Base-by-base conservation (phyloP, 2,329 filamentous ascomycete genomes). In the Aureobasidium sp. region DNA sequence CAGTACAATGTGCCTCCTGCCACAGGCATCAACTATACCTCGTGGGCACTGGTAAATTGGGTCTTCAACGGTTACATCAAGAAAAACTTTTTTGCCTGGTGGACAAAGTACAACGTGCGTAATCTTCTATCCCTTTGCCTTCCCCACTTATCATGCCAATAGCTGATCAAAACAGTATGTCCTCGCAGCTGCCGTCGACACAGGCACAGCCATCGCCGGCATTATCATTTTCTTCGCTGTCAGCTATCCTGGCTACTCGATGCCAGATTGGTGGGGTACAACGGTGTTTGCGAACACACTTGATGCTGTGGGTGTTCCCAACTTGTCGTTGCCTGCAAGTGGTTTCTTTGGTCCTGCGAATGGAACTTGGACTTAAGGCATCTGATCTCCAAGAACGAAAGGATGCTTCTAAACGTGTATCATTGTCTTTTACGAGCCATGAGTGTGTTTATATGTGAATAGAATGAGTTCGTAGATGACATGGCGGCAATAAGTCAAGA, bases 11-110 rank as follows among this genome's bases (percentile, higher is more conserved):
- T 21, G 21, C 21, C 21, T 21, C 21, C 21, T 21, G 21, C 21
- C 21, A 21, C 21, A 21, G 21, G 21, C 21, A 85, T 96, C 65
- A 96, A 96, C 73, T 96, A 94, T 71, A 90, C 86, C 1, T 88
- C 92, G 41, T 96, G 91, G 91, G 89, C 88, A 0, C 75, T 95
- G n/a, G 89, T 94, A 16, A 94, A 89, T 76, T 94, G 88, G 73
- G 66, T 89, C 48, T 95, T 95, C 79, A 95, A 95, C 72, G 86
- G 87, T 71, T 73, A 87, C 64, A 81, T 94, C 69, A 86, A 86
- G 71, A 83, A 83, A 36, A 80, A 86, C 34, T 86, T 84, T 21
- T 80, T 78, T 29, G 85, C 83, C 1, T 95, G 90, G 90, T 94
- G 90, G 90, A 85, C 85, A 48, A 94, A 94, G 74, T 95, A 95